Percentiles rank a stretch among this genome's conserved stretches.
Evolutionary conservation across 73 alveolate species (phyloP).

Genomic region (Paramecium primaurelia): DNA sequence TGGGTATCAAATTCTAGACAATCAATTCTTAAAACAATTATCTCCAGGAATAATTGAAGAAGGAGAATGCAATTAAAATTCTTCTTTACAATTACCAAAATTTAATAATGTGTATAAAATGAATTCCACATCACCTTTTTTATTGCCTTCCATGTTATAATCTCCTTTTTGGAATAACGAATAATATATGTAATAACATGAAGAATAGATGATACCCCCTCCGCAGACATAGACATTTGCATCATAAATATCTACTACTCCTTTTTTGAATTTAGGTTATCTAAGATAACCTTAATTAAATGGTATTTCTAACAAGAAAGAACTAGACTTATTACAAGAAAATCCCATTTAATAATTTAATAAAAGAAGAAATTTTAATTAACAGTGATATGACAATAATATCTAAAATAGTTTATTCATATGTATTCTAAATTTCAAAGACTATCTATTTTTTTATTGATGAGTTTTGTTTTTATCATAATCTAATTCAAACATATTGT

Average conservation of each 20-base stretch:
- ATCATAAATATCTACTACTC: not conserved
- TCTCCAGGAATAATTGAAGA: not conserved
- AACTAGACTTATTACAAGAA: constrained; percentile 17
- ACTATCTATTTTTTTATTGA: not conserved
- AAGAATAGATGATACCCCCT: not conserved
- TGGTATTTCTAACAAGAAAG: not conserved
- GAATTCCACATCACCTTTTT: not conserved
- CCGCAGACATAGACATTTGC: not conserved
- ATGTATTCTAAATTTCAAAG: not conserved
- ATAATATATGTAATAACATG: not conserved
- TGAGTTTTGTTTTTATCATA: not conserved
- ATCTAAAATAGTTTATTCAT: not conserved
- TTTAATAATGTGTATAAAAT: not conserved
- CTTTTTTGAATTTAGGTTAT: not conserved
- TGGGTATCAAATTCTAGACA: not conserved
- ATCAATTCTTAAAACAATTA: not conserved
- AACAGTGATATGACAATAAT: not conserved
- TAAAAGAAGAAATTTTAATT: constrained; percentile 21
- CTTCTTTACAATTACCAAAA: not conserved
- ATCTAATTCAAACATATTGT: not conserved
- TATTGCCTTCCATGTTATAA: not conserved
- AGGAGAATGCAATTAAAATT: not conserved
- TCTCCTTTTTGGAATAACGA: not conserved
- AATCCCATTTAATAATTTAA: constrained; percentile 15
- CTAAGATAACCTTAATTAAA: not conserved